Conservation (phyloP, 345 rosid species). For the Punica granatum region DNA sequence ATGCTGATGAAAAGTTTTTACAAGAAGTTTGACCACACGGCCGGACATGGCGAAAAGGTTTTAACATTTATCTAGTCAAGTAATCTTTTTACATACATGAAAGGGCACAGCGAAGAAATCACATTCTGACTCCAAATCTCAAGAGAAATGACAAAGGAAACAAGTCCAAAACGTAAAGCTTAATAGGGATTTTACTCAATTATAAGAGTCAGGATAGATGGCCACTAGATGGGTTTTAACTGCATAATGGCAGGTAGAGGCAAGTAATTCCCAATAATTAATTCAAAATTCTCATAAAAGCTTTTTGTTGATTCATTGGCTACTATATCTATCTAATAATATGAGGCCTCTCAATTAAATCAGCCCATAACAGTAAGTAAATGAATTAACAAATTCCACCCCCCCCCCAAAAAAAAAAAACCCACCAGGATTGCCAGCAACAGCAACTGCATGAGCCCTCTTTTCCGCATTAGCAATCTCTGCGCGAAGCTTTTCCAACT, state of each 20-base stretch:
- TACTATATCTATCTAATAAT: background rate
- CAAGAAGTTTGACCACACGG: no score
- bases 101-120: no score
- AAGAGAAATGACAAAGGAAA: background rate
- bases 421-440: slow-evolving; percentile 49
- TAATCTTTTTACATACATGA: no score
- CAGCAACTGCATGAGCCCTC: slow-evolving; percentile 51
- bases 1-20: no score
- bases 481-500: slow-evolving; percentile 89
- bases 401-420: no score
- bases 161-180: background rate
- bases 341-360: background rate
- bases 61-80: no score
- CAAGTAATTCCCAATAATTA: background rate
- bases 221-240: background rate
- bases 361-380: no score
- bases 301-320: background rate
- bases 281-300: background rate
- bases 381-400: no score
- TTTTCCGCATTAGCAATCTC: slow-evolving; percentile 85
- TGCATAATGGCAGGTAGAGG: background rate
- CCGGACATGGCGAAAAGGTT: no score
- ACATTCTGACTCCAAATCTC: no score
- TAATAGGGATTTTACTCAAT: background rate
- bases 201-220: background rate